Base-by-base conservation (phyloP, 257 asterid genomes). In the Solanum clarkiae region DNA sequence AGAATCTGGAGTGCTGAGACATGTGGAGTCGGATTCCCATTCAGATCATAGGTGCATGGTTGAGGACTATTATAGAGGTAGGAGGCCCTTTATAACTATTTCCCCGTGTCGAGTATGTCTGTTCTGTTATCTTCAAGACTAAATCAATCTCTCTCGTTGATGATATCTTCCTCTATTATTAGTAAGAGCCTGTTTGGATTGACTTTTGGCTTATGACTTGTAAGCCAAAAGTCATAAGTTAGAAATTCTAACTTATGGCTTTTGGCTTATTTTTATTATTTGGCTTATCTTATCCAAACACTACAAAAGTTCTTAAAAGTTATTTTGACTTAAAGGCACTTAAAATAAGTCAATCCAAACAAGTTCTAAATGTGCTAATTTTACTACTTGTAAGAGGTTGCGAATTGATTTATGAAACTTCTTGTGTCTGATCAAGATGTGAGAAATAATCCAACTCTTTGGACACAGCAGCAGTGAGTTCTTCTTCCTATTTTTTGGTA, bases 61-160 rank as follows among this genome's bases (percentile, higher is more conserved):
- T 45, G 88, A 86, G 82, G 89, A 80, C 68, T 86, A 90, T 89
- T 65, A 57, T 84, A 65, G 87, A 92, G 98, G 98, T 95, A 88
- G 44, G 88, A 85, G 70, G 66, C 85, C 86, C 84, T 56, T 40
- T 53, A 68, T 49, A 24, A 74, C 65, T 84, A 7, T 69, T 44
- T 22, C 49, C n/a, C 63, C 26, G 15, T 77, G 82, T 53, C 6
- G 24, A 63, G 49, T 62, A 32, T 84, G 69, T 63, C 81, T 45
- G 80, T 70, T 70, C 80, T 70, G 29, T 20, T 70, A 60, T 47
- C 57, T 72, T 72, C 40, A 72, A 44, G 36, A 72, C 57, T 20
- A 72, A 15, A 45, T n/a, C 20, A 44, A 45, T 72, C 40, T 72
- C 80, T 72, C 32, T 42, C n/a, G 56, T 44, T 45, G 80, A 72